phyloP scores from a whole-genome alignment of 139 green algal genomes.

The Picochlorum sp. region DNA sequence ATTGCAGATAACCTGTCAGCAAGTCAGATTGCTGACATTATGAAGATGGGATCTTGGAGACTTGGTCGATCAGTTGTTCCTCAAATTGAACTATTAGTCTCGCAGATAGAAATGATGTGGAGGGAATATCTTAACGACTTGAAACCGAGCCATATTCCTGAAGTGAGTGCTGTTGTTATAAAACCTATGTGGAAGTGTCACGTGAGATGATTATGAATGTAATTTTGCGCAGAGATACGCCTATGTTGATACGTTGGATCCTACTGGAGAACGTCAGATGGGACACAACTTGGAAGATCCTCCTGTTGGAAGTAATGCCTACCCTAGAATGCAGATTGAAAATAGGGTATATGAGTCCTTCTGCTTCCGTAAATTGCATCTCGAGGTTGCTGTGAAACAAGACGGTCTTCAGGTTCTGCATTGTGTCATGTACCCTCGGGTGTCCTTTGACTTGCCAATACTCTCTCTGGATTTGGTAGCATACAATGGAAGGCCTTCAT shows the following conservation, averaged over 20 bases:
- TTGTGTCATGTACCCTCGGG: conserved; percentile 60
- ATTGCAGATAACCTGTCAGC: background rate
- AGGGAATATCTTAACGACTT: conserved; percentile 41
- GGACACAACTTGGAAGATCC: conserved; percentile 38
- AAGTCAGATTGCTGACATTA: conserved; percentile 18
- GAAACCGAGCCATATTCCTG: conserved; percentile 31
- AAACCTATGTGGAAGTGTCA: no score
- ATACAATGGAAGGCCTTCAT: conserved; percentile 14
- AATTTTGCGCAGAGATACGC: conserved; percentile 38
- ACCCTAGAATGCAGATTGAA: conserved; percentile 59
- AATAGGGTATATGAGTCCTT: conserved; percentile 57
- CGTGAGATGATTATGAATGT: no score
- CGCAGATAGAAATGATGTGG: conserved; percentile 44
- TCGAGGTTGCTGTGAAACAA: conserved; percentile 62
- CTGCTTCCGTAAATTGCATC: conserved; percentile 72
- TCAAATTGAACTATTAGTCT: conserved; percentile 39
- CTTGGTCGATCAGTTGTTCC: conserved; percentile 30
- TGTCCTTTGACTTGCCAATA: conserved; percentile 63
- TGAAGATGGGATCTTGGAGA: conserved; percentile 59
- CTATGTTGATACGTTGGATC: conserved; percentile 56
- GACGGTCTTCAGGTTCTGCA: conserved; percentile 72
- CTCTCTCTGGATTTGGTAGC: conserved; percentile 66
- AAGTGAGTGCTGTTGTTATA: no score
- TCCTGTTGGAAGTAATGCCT: conserved; percentile 31
- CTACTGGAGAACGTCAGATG: conserved; percentile 5